These are phyloP conservation scores for Talaromyces sp. DNA, from an alignment of 2,329 filamentous ascomycete species.

Conservation along the genomic window DNA sequence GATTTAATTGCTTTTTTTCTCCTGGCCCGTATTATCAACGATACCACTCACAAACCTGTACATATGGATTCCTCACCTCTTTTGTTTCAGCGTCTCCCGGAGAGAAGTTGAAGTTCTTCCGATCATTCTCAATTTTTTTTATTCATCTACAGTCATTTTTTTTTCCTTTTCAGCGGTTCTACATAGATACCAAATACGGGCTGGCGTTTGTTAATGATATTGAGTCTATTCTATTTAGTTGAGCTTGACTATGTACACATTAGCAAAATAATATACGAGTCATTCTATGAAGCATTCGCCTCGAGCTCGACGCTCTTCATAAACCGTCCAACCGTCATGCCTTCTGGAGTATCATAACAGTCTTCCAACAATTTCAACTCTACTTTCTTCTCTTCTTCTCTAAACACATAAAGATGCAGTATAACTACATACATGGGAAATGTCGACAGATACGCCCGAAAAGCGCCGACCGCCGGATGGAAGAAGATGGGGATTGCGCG, in stretches of 20 bases:
- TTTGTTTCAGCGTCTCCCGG: not conserved
- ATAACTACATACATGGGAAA: too few relatives aligned
- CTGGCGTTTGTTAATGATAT: not conserved
- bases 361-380: not conserved
- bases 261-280: not conserved
- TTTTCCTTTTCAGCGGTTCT: not conserved
- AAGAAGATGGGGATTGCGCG: too few relatives aligned
- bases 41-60: not conserved
- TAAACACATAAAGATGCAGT: not conserved
- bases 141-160: not conserved
- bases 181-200: not conserved
- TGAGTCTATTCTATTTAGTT: not conserved
- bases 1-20: slow-evolving; percentile 7
- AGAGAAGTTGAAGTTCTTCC: not conserved
- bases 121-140: not conserved
- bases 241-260: not conserved
- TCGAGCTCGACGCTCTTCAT: not conserved
- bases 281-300: not conserved
- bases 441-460: too few relatives aligned
- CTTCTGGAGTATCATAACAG: not conserved
- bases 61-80: not conserved
- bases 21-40: not conserved
- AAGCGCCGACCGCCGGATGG: too few relatives aligned
- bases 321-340: not conserved
- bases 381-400: not conserved